These are phyloP conservation scores for Acanthamoeba healyi DNA, from an alignment of 208 protist species.

Conservation along the genomic window DNA sequence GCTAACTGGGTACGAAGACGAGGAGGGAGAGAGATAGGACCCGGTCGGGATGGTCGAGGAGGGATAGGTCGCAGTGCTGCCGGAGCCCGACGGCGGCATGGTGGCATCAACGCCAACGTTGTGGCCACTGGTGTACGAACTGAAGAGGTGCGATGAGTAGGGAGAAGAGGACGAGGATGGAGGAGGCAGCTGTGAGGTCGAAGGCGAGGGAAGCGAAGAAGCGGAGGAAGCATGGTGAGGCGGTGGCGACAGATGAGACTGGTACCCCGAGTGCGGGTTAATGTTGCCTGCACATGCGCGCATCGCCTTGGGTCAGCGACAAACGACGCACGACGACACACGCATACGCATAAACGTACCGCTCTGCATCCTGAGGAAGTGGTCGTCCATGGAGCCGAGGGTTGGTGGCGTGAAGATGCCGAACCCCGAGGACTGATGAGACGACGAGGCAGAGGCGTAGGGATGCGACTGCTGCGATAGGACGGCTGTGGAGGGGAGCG, in stretches of 20 bases:
- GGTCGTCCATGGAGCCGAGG: background rate
- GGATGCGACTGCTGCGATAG: no score
- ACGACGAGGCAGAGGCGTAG: background rate
- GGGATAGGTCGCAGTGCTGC: no score
- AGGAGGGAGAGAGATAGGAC: no score
- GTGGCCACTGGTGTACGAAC: background rate
- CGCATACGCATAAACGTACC: background rate
- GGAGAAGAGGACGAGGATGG: background rate
- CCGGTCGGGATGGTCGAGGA: no score
- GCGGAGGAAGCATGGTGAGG: background rate
- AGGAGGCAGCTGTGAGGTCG: background rate
- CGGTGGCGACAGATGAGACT: background rate
- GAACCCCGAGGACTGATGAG: background rate
- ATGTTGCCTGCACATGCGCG: background rate
- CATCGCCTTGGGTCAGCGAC: no score
- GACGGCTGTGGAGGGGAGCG: background rate
- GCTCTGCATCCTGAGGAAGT: constrained; percentile 38
- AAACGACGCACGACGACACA: background rate
- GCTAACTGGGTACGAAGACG: background rate
- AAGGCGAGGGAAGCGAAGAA: background rate
- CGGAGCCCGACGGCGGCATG: no score
- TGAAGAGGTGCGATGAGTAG: background rate
- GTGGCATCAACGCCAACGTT: background rate
- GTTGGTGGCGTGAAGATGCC: constrained; percentile 4
- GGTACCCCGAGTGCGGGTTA: background rate